Evolutionary conservation across 768 basidiomycete genomes (phyloP).

Genomic region (Mycena indigotica): DNA sequence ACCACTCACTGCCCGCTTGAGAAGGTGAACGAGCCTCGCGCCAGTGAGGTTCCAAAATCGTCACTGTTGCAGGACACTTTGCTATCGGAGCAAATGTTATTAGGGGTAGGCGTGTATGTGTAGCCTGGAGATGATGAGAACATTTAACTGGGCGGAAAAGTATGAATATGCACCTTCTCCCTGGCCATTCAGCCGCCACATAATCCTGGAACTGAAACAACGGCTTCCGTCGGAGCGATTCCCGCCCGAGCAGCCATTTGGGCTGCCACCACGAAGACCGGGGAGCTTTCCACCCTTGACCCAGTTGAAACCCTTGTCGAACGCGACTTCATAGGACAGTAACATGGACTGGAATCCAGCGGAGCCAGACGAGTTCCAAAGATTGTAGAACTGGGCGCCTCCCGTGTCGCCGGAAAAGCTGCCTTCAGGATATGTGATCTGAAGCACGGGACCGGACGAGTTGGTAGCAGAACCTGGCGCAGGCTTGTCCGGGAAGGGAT

Average conservation of each 20-base stretch:
- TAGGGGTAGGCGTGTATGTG: constrained; percentile 72
- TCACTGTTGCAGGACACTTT: constrained; percentile 69
- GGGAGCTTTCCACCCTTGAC: constrained; percentile 62
- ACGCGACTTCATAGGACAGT: constrained; percentile 74
- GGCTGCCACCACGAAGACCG: constrained; percentile 69
- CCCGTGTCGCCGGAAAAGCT: constrained; percentile 62
- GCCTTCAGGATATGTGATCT: constrained; percentile 62
- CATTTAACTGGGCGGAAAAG: constrained; percentile 9
- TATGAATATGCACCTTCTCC: constrained; percentile 61
- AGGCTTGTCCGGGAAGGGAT: constrained; percentile 62
- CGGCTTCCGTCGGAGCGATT: constrained; percentile 60
- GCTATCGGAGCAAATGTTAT: constrained; percentile 56
- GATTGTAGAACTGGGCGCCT: constrained; percentile 66
- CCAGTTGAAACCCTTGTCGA: constrained; percentile 66
- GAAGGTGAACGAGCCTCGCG: constrained; percentile 68
- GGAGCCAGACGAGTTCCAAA: constrained; percentile 66
- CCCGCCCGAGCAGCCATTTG: constrained; percentile 72
- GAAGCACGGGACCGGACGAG: constrained; percentile 41
- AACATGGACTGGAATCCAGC: constrained; percentile 67
- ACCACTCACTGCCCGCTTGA: constrained; percentile 58
- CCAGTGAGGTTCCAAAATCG: constrained; percentile 71
- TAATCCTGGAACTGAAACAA: constrained; percentile 74
- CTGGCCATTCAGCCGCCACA: constrained; percentile 68
- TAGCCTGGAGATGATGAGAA: constrained; percentile 53
- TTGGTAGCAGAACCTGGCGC: constrained; percentile 34